Base-by-base conservation (phyloP, 345 rosid genomes). In the Ceriops tagal region DNA sequence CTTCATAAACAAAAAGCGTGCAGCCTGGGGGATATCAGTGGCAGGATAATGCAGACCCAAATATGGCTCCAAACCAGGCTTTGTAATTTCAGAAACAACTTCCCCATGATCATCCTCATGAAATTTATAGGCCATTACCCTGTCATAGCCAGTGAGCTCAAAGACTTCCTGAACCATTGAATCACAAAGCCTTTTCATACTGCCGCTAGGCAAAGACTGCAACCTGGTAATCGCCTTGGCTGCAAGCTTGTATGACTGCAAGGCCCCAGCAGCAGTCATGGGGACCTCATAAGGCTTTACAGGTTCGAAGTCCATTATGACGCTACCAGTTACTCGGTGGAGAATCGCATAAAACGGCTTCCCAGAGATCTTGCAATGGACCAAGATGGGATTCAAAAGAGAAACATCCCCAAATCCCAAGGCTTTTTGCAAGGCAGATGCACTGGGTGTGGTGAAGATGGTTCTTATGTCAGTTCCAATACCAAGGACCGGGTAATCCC, bases 41-140 rank as follows among this genome's bases (percentile, higher is more conserved):
- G 98, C 98, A 28, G 98, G 98, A 80, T 93, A 93, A 70, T 93
- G 98, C 81, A 93, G 73, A n/a, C 98, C 98, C 72, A 93, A 84
- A 68, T 91, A 93, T 5, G 98, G 97, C 82, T 93, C 97, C 56
- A 89, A 79, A 27, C 90, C 97, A 1, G 97, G 89, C 81, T 91
- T 91, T 24, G 97, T 87, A 28, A 82, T 73, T 88, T 93, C 98
- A 4, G 98, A 83, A 69, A 91, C 74, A 64, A 93, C 98, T 81
- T 93, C 98, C 28, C 98, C 98, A 60, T 93, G 98, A 77, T 91
- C 98, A 78, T 93, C 98, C 26, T 93, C 97, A 31, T 93, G 98
- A 78, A 93, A 93, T 53, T 89, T 93, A 84, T 93, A 93, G 30
- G 95, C 74, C 98, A 93, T 93, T 67, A 82, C 95, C 81, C 98